A percentile compares a stretch with the other conserved stretches of the same genome.
Conservation (phyloP, 177 flowering plant species). For the Tripterygium wilfordii region DNA sequence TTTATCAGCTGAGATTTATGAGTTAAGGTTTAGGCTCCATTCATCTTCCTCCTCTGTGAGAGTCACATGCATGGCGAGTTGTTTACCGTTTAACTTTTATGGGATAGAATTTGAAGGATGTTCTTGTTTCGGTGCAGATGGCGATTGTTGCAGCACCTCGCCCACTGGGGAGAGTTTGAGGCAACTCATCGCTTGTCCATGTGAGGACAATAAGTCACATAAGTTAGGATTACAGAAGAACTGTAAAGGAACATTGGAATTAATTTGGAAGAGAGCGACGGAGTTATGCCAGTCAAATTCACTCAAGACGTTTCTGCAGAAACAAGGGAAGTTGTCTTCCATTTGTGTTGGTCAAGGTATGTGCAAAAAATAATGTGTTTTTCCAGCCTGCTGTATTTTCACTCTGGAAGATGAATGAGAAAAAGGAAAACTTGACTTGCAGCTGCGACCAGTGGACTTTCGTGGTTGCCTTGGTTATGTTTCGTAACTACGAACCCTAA, state of each 20-base stretch:
- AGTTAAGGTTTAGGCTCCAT: no score
- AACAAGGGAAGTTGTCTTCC: conserved; percentile 65
- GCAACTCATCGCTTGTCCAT: conserved; percentile 25
- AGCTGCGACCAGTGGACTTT: no score
- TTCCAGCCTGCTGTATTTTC: no score
- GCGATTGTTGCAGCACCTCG: conserved; percentile 41
- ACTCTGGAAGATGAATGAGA: no score
- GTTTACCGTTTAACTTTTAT: neutral
- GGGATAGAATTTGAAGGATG: neutral
- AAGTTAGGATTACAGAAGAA: conserved; percentile 24
- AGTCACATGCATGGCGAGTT: neutral
- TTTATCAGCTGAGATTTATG: no score
- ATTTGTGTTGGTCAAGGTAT: conserved; percentile 56
- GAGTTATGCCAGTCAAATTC: conserved; percentile 57
- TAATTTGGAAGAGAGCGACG: conserved; percentile 58
- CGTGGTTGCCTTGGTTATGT: no score
- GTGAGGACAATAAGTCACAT: conserved; percentile 21
- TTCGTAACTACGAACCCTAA: no score
- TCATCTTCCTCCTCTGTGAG: no score
- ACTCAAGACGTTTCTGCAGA: conserved; percentile 50
- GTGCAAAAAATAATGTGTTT: neutral
- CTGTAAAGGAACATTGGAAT: conserved; percentile 38
- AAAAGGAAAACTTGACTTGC: no score
- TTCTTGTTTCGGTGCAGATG: conserved; percentile 36
- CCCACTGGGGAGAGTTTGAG: conserved; percentile 41